phyloP scores from a whole-genome alignment of 768 basidiomycete genomes.

The Suillus placidus region DNA sequence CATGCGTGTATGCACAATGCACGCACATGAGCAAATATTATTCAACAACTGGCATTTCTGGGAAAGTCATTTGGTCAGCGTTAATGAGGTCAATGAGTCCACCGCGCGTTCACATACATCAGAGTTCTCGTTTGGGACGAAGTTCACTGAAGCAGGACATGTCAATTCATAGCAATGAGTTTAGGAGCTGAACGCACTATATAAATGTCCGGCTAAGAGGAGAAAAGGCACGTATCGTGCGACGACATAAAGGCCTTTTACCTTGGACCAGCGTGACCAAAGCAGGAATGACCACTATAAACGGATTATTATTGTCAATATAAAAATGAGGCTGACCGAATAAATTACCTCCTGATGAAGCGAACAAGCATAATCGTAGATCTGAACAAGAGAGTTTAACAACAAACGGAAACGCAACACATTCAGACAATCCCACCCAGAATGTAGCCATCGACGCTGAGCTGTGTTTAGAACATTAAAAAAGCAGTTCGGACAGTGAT shows the following conservation, averaged over 20 bases:
- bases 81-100: neutral
- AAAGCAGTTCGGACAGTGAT: neutral
- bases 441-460: slow-evolving; percentile 8
- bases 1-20: neutral
- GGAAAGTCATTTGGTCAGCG: neutral
- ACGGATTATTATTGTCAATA: neutral
- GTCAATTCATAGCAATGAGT: neutral
- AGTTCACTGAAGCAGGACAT: neutral
- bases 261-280: slow-evolving; percentile 1
- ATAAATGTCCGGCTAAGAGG: slow-evolving; percentile 3
- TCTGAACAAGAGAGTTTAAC: neutral
- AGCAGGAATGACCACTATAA: neutral
- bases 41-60: slow-evolving; percentile 4
- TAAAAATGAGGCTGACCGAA: no score
- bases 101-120: neutral
- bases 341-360: neutral
- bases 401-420: neutral
- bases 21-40: slow-evolving; percentile 3
- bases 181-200: neutral
- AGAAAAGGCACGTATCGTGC: slow-evolving; percentile 2
- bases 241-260: slow-evolving; percentile 2
- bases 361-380: slow-evolving; percentile 3
- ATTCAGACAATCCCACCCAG: neutral
- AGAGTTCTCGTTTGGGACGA: neutral
- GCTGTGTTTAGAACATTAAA: neutral